A percentile compares a stretch with the other conserved stretches of the same genome.
These are phyloP conservation scores for Fusarium bulbicola DNA, from an alignment of 2,329 filamentous ascomycete genomes.

Conservation along the genomic window DNA sequence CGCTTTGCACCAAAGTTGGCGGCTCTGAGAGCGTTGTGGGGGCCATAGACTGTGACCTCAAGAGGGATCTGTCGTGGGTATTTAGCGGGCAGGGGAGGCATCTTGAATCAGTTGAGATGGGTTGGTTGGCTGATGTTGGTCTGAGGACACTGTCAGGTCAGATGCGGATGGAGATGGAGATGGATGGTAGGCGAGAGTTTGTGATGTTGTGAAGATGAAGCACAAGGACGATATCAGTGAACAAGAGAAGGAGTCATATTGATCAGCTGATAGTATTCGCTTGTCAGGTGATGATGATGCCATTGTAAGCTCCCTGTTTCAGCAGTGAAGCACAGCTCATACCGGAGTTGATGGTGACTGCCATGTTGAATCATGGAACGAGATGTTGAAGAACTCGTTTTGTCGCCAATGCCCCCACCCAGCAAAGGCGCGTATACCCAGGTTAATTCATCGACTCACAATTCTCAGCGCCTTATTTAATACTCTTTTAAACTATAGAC, in stretches of 20 bases:
- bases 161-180: background rate
- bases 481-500: background rate
- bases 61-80: conserved; percentile 46
- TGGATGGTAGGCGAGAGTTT: background rate
- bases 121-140: background rate
- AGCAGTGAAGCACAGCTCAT: background rate
- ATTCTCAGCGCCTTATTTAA: background rate
- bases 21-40: conserved; percentile 51
- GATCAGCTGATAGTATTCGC: background rate
- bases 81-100: background rate
- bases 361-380: background rate
- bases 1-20: conserved; percentile 56
- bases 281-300: background rate
- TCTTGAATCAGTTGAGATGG: background rate
- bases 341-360: conserved; percentile 1
- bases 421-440: background rate
- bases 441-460: background rate
- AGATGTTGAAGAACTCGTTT: background rate
- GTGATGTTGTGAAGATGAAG: background rate
- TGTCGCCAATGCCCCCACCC: background rate
- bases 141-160: background rate
- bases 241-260: background rate
- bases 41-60: conserved; percentile 65
- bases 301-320: conserved; percentile 2
- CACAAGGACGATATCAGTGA: background rate